These are phyloP conservation scores for Capsicum chinense DNA, from an alignment of 257 asterid species.

Conservation along the genomic window DNA sequence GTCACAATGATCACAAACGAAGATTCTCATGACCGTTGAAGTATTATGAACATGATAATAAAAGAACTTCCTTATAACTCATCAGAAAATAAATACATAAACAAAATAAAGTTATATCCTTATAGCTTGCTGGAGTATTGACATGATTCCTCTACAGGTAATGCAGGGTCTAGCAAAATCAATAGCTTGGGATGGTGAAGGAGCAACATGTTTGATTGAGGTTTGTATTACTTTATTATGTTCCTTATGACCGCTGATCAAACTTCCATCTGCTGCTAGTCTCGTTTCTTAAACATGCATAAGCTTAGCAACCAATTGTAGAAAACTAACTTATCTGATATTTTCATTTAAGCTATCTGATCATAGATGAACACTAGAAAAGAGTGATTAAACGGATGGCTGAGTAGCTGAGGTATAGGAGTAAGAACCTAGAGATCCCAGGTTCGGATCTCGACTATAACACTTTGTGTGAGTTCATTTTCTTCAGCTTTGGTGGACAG, in stretches of 20 bases:
- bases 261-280: not conserved
- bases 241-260: not conserved
- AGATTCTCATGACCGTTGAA: not conserved
- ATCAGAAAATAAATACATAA: not conserved
- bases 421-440: constrained; percentile 23
- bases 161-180: constrained; percentile 99
- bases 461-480: not conserved
- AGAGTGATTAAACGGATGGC: not conserved
- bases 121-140: constrained; percentile 17
- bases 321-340: not conserved
- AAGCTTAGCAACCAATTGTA: not conserved
- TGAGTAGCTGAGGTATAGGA: constrained; percentile 13
- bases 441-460: not conserved
- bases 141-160: constrained; percentile 56
- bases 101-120: not conserved
- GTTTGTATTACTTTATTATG: constrained; percentile 46
- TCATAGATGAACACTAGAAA: not conserved
- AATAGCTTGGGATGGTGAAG: constrained; percentile 99
- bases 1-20: not conserved
- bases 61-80: not conserved
- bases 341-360: not conserved
- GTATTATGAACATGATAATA: constrained; percentile 21
- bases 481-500: constrained; percentile 4
- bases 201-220: constrained; percentile 99
- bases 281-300: constrained; percentile 24